Evolutionary conservation across 2,329 filamentous ascomycete genomes (phyloP).

Genomic region (Ophiocordyceps camponoti-leonardi): DNA sequence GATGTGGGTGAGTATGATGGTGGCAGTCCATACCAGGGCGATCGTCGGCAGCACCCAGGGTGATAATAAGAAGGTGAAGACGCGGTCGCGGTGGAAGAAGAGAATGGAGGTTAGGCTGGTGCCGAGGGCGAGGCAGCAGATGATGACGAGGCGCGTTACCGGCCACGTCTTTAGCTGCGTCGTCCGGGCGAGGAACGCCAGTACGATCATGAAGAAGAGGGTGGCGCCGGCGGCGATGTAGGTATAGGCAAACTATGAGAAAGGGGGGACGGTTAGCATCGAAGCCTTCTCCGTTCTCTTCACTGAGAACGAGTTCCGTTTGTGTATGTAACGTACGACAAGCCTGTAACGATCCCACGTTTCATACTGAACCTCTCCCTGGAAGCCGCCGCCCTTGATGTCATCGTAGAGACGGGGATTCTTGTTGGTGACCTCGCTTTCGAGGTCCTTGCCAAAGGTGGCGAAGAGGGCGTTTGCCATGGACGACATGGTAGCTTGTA

Average conservation of each 20-base stretch:
- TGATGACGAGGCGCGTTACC: conserved; percentile 12
- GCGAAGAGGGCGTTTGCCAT: conserved; percentile 14
- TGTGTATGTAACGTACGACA: neutral
- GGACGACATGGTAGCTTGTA: conserved; percentile 5
- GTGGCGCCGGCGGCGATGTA: conserved; percentile 15
- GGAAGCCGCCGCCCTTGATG: neutral
- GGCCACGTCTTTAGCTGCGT: conserved; percentile 15
- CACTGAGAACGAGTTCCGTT: too few relatives aligned
- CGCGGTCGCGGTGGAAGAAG: conserved; percentile 5
- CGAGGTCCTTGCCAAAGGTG: conserved; percentile 14
- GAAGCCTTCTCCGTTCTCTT: too few relatives aligned
- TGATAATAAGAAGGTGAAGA: conserved; percentile 8
- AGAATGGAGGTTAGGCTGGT: conserved; percentile 11
- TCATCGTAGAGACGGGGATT: conserved; percentile 2
- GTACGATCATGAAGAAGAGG: conserved; percentile 14
- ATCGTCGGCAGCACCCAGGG: conserved; percentile 17
- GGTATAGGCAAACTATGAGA: conserved; percentile 14
- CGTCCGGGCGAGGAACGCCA: conserved; percentile 13
- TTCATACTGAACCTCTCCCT: neutral
- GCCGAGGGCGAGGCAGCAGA: conserved; percentile 12
- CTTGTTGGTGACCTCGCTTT: conserved; percentile 5
- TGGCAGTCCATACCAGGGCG: conserved; percentile 14
- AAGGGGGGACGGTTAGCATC: neutral
- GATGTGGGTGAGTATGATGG: conserved; percentile 16
- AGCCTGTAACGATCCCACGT: conserved; percentile 1